These are phyloP conservation scores for Cyberlindnera mississippiensis DNA, from an alignment of 805 yeast genomes.

Conservation along the genomic window DNA sequence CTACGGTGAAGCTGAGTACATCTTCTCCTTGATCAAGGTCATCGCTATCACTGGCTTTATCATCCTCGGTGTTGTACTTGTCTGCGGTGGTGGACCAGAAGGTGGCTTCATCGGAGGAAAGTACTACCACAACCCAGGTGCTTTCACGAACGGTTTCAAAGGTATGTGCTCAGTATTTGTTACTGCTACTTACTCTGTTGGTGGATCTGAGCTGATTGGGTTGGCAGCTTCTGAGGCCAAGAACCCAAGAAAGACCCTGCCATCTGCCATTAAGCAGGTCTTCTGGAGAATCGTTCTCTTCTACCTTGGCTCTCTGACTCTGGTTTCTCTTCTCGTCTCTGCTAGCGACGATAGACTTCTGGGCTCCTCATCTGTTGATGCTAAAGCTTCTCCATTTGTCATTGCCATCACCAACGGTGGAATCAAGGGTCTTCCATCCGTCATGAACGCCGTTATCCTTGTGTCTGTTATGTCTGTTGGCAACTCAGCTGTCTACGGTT, in stretches of 20 bases:
- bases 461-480: conserved; percentile 43
- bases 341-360: conserved; percentile 35
- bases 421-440: conserved; percentile 34
- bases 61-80: conserved; percentile 47
- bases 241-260: conserved; percentile 44
- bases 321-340: conserved; percentile 47
- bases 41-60: conserved; percentile 49
- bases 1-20: conserved; percentile 52
- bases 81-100: conserved; percentile 47
- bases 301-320: conserved; percentile 40
- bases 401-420: conserved; percentile 39
- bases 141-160: conserved; percentile 56
- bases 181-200: conserved; percentile 51
- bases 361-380: conserved; percentile 28
- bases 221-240: conserved; percentile 47
- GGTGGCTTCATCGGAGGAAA: conserved; percentile 41
- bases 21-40: conserved; percentile 46
- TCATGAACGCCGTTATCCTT: conserved; percentile 39
- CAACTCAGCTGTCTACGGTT: conserved; percentile 54
- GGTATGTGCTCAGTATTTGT: conserved; percentile 52
- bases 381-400: conserved; percentile 45
- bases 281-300: conserved; percentile 51
- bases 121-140: conserved; percentile 54
- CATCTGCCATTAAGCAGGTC: conserved; percentile 51
- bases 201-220: conserved; percentile 51